Conservation (phyloP, 306 rosid genomes). For the Ormosia emarginata region DNA sequence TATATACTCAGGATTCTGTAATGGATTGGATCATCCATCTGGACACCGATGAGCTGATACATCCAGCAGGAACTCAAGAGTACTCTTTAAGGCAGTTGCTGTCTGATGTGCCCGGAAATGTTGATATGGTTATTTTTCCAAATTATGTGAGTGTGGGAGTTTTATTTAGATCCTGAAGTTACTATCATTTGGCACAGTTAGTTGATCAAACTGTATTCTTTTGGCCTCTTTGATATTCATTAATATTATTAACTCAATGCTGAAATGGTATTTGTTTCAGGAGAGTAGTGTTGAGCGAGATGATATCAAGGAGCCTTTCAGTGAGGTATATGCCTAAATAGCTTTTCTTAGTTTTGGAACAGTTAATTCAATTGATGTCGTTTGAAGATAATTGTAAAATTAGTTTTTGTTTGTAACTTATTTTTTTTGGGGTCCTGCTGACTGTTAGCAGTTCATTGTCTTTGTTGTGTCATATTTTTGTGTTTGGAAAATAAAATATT, state of each 20-base stretch:
- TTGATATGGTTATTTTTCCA: constrained; percentile 90
- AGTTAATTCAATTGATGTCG: not conserved
- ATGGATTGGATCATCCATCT: constrained; percentile 98
- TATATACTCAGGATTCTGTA: constrained; percentile 56
- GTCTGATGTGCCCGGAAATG: constrained; percentile 81
- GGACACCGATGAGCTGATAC: constrained; percentile 86
- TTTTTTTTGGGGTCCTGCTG: not conserved
- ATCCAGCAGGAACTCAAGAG: constrained; percentile 72
- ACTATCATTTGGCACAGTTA: not conserved
- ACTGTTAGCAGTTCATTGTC: not conserved
- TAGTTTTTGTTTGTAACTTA: not conserved
- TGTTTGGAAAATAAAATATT: not conserved
- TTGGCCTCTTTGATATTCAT: constrained; percentile 4
- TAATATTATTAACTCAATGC: constrained; percentile 9
- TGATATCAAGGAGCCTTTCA: constrained; percentile 90
- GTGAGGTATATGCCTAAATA: constrained; percentile 60
- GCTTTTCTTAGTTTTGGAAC: not conserved
- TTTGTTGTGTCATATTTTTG: not conserved
- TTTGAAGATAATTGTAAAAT: not conserved
- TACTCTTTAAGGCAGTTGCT: constrained; percentile 85
- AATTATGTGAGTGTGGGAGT: constrained; percentile 72
- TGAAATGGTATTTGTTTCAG: constrained; percentile 47
- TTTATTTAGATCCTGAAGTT: constrained; percentile 7
- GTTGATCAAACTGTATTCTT: constrained; percentile 10
- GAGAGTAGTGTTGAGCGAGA: constrained; percentile 94